These are phyloP conservation scores for Scenedesmus sp. DNA, from an alignment of 163 green algal species.

Conservation along the genomic window DNA sequence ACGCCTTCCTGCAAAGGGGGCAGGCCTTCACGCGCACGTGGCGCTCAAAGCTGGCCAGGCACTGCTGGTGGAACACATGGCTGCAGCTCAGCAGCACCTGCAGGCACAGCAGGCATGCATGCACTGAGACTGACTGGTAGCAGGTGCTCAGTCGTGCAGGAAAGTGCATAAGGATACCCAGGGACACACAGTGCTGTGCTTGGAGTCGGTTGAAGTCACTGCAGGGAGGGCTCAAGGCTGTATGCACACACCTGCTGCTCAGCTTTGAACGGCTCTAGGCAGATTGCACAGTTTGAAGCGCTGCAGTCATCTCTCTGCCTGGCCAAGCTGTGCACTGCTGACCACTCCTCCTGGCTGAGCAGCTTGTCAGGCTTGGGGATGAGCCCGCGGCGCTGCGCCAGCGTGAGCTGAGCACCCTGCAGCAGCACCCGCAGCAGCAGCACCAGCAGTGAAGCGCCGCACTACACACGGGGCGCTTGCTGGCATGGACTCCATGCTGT, in stretches of 20 bases:
- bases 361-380: conserved; percentile 23
- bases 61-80: conserved; percentile 82
- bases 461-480: too few species aligned
- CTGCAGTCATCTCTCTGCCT: not conserved
- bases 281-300: conserved; percentile 9
- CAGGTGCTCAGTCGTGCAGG: not conserved
- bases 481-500: too few species aligned
- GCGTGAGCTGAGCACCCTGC: conserved; percentile 20
- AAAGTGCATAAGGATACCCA: not conserved
- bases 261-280: conserved; percentile 34
- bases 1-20: conserved; percentile 73
- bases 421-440: not conserved
- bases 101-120: not conserved
- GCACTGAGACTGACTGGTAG: not conserved
- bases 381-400: conserved; percentile 24
- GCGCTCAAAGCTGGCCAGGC: conserved; percentile 76
- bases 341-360: conserved; percentile 36
- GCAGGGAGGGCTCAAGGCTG: not conserved
- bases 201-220: not conserved
- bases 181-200: not conserved
- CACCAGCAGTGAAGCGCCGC: not conserved
- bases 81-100: conserved; percentile 83
- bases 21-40: conserved; percentile 66
- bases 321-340: not conserved
- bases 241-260: conserved; percentile 22